Evolutionary conservation across 1,284 basidiomycete genomes (phyloP), one percentile per base, ranked within the genome.

Genomic region (Cerioporus squamosus): DNA sequence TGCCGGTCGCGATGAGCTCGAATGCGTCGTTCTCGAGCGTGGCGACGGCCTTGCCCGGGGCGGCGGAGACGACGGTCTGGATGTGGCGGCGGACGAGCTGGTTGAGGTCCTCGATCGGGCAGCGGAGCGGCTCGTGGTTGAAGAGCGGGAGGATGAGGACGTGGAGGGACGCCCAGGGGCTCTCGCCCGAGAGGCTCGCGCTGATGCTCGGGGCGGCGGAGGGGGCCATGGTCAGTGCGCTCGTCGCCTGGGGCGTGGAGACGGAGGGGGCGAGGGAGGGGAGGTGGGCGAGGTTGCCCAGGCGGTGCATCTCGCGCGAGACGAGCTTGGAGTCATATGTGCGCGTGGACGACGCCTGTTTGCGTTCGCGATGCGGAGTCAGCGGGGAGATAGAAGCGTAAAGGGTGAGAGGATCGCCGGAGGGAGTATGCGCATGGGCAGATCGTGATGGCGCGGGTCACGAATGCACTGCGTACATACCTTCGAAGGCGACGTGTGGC

Each of bases 41-140:
- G 0, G 79, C 71, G 42, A 92, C 71, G 5, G 90, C 86, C 64
- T 81, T 87, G 5, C 86, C 80, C 0, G 88, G 88, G 0, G 85
- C 79, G 15, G 83, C 80, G 36, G 89, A 84, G 2, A 91, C 79
- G 8, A 86, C 84, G 14, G 81, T 75, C 58, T 87, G 84, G 60
- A 96, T 89, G 69, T 96, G 95, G 4, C 84, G 78, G 68, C 82
- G 85, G 33, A 94, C 93, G 33, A 93, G 83, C 10, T 82, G 75
- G 68, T 97, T 97, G 36, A 98, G 81, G 66, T 97, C 94, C 76
- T 98, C 97, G 90, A 98, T 93, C 29, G 94, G 90, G 42, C 90
- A 85, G 64, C 88, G 84, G n/a, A 97, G 81, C 2, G 91, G 89
- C 68, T 97, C 93, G 44, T 94, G 92, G 55, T 97, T 97, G 78